Evolutionary conservation across 2,329 filamentous ascomycete genomes (phyloP).

Genomic region (Exophiala sp.): DNA sequence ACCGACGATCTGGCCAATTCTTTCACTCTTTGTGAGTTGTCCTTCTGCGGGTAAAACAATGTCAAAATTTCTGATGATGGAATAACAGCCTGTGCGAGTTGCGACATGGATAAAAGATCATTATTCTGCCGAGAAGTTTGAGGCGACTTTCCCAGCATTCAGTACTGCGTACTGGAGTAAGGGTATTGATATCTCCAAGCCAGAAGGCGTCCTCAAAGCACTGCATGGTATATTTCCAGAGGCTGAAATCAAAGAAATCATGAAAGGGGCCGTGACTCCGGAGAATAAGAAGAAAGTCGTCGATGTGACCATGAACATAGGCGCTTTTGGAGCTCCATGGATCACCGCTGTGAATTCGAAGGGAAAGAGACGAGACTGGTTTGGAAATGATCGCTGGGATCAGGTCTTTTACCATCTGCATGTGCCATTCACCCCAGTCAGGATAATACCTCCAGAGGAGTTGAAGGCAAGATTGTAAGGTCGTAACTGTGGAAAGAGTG

Average conservation of each 20-base stretch:
- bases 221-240: conserved; percentile 18
- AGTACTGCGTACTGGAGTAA: conserved; percentile 21
- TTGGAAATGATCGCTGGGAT: conserved; percentile 22
- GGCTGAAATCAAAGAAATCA: conserved; percentile 22
- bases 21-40: conserved; percentile 21
- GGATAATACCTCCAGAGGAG: conserved; percentile 17
- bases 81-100: conserved; percentile 17
- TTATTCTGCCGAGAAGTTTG: conserved; percentile 22
- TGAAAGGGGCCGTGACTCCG: conserved; percentile 16
- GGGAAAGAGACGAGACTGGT: conserved; percentile 18
- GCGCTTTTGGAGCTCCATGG: conserved; percentile 22
- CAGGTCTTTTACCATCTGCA: conserved; percentile 19
- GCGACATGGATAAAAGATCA: conserved; percentile 23
- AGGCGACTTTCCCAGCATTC: conserved; percentile 19
- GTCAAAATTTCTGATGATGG: background rate
- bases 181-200: conserved; percentile 21
- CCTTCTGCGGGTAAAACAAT: background rate
- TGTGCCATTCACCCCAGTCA: conserved; percentile 14
- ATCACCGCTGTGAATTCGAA: conserved; percentile 17
- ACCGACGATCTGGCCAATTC: conserved; percentile 19
- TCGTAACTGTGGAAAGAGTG: background rate
- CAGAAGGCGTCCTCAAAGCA: conserved; percentile 16
- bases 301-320: conserved; percentile 17
- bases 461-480: conserved; percentile 16
- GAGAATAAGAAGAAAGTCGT: conserved; percentile 21